Percentiles rank a stretch among this genome's conserved stretches.
These are phyloP conservation scores for Xylaria palmicola DNA, from an alignment of 495 filamentous ascomycete genomes.

Conservation along the genomic window DNA sequence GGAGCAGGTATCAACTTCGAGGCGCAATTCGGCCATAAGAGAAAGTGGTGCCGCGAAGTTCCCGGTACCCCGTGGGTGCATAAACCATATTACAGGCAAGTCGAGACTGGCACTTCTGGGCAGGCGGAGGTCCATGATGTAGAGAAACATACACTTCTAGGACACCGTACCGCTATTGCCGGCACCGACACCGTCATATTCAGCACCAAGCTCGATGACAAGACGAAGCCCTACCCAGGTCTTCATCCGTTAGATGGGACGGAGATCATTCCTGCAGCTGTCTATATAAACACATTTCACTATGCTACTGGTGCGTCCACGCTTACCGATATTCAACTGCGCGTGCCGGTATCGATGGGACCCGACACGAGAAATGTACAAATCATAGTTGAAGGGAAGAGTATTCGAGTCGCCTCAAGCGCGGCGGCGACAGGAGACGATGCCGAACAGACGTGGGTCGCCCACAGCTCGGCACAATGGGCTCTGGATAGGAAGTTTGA, in stretches of 20 bases:
- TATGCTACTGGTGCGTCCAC: conserved; percentile 24
- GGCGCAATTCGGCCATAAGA: conserved; percentile 18
- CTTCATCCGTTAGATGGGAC: conserved; percentile 34
- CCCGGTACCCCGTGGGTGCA: conserved; percentile 35
- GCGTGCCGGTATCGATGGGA: conserved; percentile 37
- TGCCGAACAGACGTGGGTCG: conserved; percentile 33
- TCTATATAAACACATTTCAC: conserved; percentile 40
- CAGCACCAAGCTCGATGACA: conserved; percentile 26
- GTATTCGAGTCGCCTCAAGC: conserved; percentile 29
- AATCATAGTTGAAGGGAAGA: conserved; percentile 25
- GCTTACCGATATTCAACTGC: conserved; percentile 30
- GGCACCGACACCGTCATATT: conserved; percentile 13
- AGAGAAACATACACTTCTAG: conserved; percentile 33
- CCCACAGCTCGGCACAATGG: conserved; percentile 34
- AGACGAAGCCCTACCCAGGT: conserved; percentile 38
- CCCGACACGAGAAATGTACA: conserved; percentile 33
- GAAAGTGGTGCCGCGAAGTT: conserved; percentile 28
- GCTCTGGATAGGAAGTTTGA: neutral
- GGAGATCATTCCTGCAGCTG: conserved; percentile 43
- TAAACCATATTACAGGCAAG: conserved; percentile 25
- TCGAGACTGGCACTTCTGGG: conserved; percentile 18
- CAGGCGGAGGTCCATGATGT: conserved; percentile 27
- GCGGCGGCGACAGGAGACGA: conserved; percentile 16
- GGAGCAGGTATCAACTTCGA: conserved; percentile 33
- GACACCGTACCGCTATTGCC: conserved; percentile 28